A percentile compares a stretch with the other conserved stretches of the same genome.
phyloP scores from a whole-genome alignment of 768 basidiomycete species.

The Pleurotus platypus region DNA sequence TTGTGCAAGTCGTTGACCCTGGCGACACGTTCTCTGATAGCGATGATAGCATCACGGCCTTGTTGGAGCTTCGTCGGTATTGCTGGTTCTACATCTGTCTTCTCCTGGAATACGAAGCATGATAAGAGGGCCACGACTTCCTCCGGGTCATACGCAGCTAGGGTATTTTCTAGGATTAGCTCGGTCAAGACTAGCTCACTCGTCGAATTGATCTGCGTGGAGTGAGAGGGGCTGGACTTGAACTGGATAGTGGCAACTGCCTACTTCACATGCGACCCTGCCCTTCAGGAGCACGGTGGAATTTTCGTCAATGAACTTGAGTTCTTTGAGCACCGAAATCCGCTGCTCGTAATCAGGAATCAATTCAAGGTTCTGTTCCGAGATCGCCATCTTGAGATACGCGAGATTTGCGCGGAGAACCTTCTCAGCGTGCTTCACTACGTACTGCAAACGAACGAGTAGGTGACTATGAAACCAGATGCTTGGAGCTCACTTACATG shows the following conservation, averaged over 20 bases:
- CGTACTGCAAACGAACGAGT: constrained; percentile 51
- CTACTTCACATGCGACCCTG: constrained; percentile 94
- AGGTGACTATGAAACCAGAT: background rate
- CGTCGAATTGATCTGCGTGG: constrained; percentile 89
- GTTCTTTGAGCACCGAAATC: constrained; percentile 83
- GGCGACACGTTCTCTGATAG: constrained; percentile 75
- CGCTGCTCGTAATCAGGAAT: constrained; percentile 97
- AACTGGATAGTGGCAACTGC: constrained; percentile 9
- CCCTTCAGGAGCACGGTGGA: constrained; percentile 95
- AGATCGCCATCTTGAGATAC: constrained; percentile 77
- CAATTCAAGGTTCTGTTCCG: constrained; percentile 95
- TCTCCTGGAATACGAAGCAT: constrained; percentile 98
- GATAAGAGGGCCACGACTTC: constrained; percentile 96
- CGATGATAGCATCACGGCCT: constrained; percentile 75
- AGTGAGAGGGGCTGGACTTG: constrained; percentile 3
- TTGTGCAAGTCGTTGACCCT: constrained; percentile 77
- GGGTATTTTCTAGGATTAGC: constrained; percentile 91
- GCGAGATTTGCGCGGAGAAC: constrained; percentile 72
- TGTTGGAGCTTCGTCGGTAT: constrained; percentile 77
- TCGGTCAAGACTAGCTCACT: constrained; percentile 96
- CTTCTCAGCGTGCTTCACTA: constrained; percentile 70
- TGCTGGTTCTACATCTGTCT: constrained; percentile 84
- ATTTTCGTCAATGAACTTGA: constrained; percentile 94
- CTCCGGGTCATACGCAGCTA: constrained; percentile 88
- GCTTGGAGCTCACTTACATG: constrained; percentile 54